Percentiles rank a stretch among this genome's conserved stretches.
Conservation (phyloP, 2,329 filamentous ascomycete species). For the Pseudogymnoascus sp. region DNA sequence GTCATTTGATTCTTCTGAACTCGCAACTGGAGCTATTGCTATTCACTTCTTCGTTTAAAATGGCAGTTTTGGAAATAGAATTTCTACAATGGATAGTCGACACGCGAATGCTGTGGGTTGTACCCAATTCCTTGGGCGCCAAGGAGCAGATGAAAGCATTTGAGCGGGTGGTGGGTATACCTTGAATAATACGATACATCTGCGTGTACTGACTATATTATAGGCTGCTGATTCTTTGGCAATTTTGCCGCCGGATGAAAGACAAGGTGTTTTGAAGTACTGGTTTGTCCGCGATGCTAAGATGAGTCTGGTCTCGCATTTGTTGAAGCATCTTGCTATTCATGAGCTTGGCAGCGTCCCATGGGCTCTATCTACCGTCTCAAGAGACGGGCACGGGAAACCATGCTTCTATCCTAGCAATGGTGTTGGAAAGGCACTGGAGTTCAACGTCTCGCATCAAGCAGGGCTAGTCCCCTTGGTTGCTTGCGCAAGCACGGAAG, state of each 20-base stretch:
- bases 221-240: slow-evolving; percentile 49
- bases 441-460: slow-evolving; percentile 74
- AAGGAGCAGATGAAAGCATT: slow-evolving; percentile 30
- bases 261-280: slow-evolving; percentile 50
- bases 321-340: slow-evolving; percentile 67
- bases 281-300: slow-evolving; percentile 66
- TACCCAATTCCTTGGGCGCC: slow-evolving; percentile 30
- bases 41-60: background rate
- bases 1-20: background rate
- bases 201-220: background rate
- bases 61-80: slow-evolving; percentile 12
- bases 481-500: slow-evolving; percentile 32
- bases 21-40: background rate
- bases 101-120: slow-evolving; percentile 52
- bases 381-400: slow-evolving; percentile 43
- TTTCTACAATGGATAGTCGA: slow-evolving; percentile 57
- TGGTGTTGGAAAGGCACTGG: background rate
- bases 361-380: slow-evolving; percentile 53
- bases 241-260: slow-evolving; percentile 49
- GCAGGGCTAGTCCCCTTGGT: slow-evolving; percentile 65
- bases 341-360: slow-evolving; percentile 49
- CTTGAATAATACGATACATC: background rate
- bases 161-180: background rate
- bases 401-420: slow-evolving; percentile 33
- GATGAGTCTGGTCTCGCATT: slow-evolving; percentile 63